Evolutionary conservation across 2,329 filamentous ascomycete genomes (phyloP).

Genomic region (Stemphylium lycopersici): DNA sequence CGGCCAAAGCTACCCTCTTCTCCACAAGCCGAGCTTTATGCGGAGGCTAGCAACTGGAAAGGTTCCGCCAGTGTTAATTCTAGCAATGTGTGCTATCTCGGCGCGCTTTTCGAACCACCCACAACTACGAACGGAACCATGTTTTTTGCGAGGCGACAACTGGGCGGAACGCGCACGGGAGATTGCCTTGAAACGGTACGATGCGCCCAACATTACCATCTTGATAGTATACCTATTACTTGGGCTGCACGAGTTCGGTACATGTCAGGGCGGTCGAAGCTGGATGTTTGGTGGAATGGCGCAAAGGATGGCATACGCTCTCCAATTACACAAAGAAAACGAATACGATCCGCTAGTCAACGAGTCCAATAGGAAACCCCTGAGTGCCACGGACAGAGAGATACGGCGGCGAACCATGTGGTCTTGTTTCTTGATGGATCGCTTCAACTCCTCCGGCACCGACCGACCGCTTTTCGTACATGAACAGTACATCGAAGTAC

Average conservation of each 20-base stretch:
- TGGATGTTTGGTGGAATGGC: slow-evolving; percentile 97
- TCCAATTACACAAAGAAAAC: slow-evolving; percentile 90
- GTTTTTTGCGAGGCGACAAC: slow-evolving; percentile 85
- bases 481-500: slow-evolving; percentile 86
- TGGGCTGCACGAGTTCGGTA: slow-evolving; percentile 93
- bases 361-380: slow-evolving; percentile 64
- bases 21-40: slow-evolving; percentile 98
- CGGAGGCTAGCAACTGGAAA: slow-evolving; percentile 78
- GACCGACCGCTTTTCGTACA: slow-evolving; percentile 90
- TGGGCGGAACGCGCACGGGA: slow-evolving; percentile 89
- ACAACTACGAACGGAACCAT: slow-evolving; percentile 74
- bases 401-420: slow-evolving; percentile 95
- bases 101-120: slow-evolving; percentile 93
- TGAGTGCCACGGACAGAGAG: slow-evolving; percentile 91
- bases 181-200: slow-evolving; percentile 85
- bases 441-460: slow-evolving; percentile 94
- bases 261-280: slow-evolving; percentile 91
- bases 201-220: slow-evolving; percentile 95
- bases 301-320: slow-evolving; percentile 93
- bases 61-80: slow-evolving; percentile 84
- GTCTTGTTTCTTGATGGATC: slow-evolving; percentile 97
- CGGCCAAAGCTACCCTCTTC: slow-evolving; percentile 89
- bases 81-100: slow-evolving; percentile 96
- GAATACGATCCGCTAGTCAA: slow-evolving; percentile 77
- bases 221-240: slow-evolving; percentile 87